Percentiles rank a stretch among this genome's conserved stretches.
These are phyloP conservation scores for Fusarium sp. DNA, from an alignment of 2,329 filamentous ascomycete genomes.

Conservation along the genomic window DNA sequence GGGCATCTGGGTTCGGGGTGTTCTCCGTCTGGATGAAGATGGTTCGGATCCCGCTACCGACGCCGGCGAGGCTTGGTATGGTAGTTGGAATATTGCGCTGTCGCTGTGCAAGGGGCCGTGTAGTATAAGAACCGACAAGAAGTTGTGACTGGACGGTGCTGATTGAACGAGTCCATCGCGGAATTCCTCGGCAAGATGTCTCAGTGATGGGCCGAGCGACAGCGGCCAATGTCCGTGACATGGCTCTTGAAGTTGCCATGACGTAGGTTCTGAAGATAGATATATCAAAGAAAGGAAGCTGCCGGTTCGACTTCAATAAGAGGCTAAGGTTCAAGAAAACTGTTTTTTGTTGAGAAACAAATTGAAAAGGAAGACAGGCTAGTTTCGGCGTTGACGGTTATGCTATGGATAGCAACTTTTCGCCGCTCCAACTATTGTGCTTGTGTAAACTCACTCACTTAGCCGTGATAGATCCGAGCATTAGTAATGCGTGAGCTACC, in stretches of 20 bases:
- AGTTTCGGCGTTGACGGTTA: constrained; percentile 27
- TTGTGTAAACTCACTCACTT: constrained; percentile 5
- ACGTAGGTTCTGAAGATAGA: not conserved
- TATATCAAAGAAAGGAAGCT: not conserved
- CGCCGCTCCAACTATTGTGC: constrained; percentile 36
- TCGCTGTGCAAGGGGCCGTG: constrained; percentile 35
- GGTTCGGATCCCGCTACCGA: constrained; percentile 64
- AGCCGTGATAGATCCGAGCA: constrained; percentile 42
- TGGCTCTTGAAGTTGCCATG: constrained; percentile 41
- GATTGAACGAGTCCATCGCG: constrained; percentile 44
- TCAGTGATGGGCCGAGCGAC: constrained; percentile 36
- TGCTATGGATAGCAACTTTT: constrained; percentile 40
- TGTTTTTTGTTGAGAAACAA: not conserved
- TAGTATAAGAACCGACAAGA: constrained; percentile 28
- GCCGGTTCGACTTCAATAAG: not conserved
- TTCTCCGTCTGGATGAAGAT: constrained; percentile 98
- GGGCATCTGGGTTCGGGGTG: constrained; percentile 93
- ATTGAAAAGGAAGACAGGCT: not conserved
- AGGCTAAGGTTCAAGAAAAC: not conserved
- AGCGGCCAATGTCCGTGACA: constrained; percentile 39
- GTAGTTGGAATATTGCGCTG: constrained; percentile 18
- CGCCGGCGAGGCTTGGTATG: constrained; percentile 37
- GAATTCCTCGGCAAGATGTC: constrained; percentile 33
- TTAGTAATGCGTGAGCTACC: constrained; percentile 47
- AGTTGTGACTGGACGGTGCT: constrained; percentile 39